Conservation (phyloP, 2,329 filamentous ascomycete species). For the Aschersonia sp. region DNA sequence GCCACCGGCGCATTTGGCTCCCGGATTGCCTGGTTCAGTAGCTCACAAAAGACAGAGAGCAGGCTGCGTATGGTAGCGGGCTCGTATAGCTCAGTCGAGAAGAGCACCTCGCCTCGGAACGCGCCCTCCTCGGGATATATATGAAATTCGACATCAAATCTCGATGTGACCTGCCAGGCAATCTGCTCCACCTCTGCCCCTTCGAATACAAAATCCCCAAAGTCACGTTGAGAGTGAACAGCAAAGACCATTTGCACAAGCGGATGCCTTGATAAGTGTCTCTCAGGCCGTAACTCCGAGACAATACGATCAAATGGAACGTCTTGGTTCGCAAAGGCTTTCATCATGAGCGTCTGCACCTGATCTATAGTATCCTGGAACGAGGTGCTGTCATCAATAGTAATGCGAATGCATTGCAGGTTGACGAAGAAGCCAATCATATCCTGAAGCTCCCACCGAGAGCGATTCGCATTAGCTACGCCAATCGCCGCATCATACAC, state of each 20-base stretch:
- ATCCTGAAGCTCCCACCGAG: slow-evolving; percentile 6
- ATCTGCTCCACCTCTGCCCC: neutral
- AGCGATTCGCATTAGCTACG: slow-evolving; percentile 7
- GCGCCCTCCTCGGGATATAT: neutral
- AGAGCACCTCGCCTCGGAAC: neutral
- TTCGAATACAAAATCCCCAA: neutral
- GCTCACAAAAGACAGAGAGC: neutral
- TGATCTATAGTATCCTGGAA: neutral
- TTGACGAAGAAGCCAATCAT: slow-evolving; percentile 12
- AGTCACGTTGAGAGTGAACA: neutral
- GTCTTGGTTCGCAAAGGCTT: neutral
- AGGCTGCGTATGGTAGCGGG: neutral
- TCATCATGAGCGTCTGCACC: neutral
- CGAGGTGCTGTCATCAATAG: neutral
- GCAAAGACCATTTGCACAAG: neutral
- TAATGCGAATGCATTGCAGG: slow-evolving; percentile 8
- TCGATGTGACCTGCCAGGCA: neutral
- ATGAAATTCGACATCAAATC: slow-evolving; percentile 1
- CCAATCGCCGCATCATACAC: slow-evolving; percentile 10
- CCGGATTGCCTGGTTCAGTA: neutral
- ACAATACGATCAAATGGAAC: neutral
- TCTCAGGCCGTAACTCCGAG: neutral
- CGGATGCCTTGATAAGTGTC: neutral
- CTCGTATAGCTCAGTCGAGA: neutral
- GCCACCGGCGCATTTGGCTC: neutral